A percentile compares a stretch with the other conserved stretches of the same genome.
Conservation (phyloP, 306 rosid species). For the Spatholobus suberectus region DNA sequence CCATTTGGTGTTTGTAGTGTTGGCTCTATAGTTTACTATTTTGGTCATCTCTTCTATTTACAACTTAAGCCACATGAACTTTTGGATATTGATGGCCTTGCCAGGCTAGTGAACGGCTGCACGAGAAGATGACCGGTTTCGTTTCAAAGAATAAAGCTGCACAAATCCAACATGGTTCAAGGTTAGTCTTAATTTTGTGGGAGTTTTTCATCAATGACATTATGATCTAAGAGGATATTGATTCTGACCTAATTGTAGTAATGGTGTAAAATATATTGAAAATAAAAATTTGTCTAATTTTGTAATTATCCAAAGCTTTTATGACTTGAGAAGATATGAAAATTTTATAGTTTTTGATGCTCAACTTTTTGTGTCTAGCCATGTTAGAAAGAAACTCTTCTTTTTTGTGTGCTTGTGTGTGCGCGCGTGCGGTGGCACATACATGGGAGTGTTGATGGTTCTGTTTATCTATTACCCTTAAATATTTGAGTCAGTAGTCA, state of each 20-base stretch:
- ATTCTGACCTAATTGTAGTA: slow-evolving; percentile 13
- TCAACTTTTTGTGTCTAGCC: background rate
- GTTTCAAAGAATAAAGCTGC: slow-evolving; percentile 91
- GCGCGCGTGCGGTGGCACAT: no score
- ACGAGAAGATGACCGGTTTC: slow-evolving; percentile 89
- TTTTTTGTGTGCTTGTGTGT: background rate
- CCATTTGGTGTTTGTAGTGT: slow-evolving; percentile 12
- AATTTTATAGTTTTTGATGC: background rate
- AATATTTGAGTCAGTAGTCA: slow-evolving; percentile 19
- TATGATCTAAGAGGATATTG: slow-evolving; percentile 16
- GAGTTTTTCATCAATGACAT: slow-evolving; percentile 3
- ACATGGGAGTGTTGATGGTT: background rate
- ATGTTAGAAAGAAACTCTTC: background rate
- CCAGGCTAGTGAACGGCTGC: slow-evolving; percentile 95
- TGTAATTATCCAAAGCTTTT: slow-evolving; percentile 14
- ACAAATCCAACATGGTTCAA: slow-evolving; percentile 89
- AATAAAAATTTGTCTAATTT: slow-evolving; percentile 19
- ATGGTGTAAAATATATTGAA: background rate
- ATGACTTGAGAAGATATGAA: slow-evolving; percentile 8
- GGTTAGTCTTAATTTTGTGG: slow-evolving; percentile 53
- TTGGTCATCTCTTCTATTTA: slow-evolving; percentile 23
- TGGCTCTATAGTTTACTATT: background rate
- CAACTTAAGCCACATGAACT: slow-evolving; percentile 4
- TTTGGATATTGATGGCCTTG: slow-evolving; percentile 50
- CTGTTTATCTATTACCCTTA: slow-evolving; percentile 18